Base-by-base conservation (phyloP, 805 yeast species). In the Starmerella roubikii region DNA sequence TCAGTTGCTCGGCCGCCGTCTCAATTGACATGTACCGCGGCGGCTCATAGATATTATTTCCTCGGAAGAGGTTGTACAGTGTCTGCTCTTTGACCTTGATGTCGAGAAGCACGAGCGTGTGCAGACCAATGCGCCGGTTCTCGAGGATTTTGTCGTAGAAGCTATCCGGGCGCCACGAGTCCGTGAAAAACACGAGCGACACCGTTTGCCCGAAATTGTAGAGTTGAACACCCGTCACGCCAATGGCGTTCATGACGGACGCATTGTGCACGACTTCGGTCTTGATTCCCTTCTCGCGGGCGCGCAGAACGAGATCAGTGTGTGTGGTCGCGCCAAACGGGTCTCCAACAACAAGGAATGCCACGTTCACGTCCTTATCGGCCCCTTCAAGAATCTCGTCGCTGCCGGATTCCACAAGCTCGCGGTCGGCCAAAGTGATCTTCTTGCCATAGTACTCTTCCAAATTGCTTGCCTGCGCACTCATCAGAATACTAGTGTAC, bases 321-420 rank as follows among this genome's bases (percentile, higher is more conserved):
- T 88, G 98, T 1, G 98, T 88, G 4, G 98, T 88, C 24, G 98
- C 98, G 25, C 98, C 98, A 55, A 84, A 88, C 25, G 88, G 94
- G 58, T 88, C 98, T 26, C 98, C 98, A 21, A 88, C 98, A 17
- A 91, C 98, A 47, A 91, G 67, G 51, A 88, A 85, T 0, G 96
- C 97, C 56, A 88, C 70, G 56, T 91, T 95, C 39, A 79, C 88
- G 18, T 61, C 66, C 24, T 79, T 72, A 19, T 39, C 46, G 1
- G 93, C 95, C 44, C 73, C 76, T 17, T 65, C 78, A 46, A 88
- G 65, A 43, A 88, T 91, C 29, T 71, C 68, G 53, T 86, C 97
- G 21, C 91, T 76, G 7, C 88, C 93, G 39, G 78, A 67, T 56
- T 88, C 98, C 18, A 88, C 98, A 50, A 88, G 66, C 55, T 91